phyloP scores from a whole-genome alignment of 345 rosid species.

The Capsella bursapastoris region DNA sequence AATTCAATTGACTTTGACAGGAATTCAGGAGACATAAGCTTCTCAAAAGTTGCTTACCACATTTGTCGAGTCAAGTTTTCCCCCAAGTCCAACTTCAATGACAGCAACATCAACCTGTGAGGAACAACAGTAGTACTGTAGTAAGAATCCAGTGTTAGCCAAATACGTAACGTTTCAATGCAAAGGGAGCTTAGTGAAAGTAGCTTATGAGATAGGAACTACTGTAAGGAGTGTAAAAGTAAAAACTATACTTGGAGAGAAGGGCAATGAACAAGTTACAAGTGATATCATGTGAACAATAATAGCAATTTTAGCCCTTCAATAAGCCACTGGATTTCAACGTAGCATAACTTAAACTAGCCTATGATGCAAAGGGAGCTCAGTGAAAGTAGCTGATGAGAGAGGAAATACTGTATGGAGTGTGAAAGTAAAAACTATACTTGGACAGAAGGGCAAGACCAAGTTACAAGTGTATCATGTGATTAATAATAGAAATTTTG shows the following conservation, averaged over 20 bases:
- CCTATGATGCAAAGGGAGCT: constrained; percentile 14
- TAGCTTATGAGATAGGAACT: neutral
- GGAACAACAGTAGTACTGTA: constrained; percentile 26
- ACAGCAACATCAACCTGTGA: constrained; percentile 83
- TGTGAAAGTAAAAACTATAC: constrained; percentile 2
- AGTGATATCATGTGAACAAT: neutral
- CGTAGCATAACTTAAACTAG: constrained; percentile 15
- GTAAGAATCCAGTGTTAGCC: constrained; percentile 20
- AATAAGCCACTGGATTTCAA: neutral
- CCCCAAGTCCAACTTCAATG: constrained; percentile 94
- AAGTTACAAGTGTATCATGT: constrained; percentile 13
- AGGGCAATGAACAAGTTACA: constrained; percentile 8
- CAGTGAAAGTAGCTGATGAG: neutral
- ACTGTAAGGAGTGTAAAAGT: neutral
- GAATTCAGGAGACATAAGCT: constrained; percentile 4
- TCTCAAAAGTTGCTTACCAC: constrained; percentile 61
- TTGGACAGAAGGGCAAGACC: neutral
- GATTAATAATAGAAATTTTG: neutral
- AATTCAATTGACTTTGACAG: constrained; percentile 1
- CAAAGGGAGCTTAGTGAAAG: constrained; percentile 2
- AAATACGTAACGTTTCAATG: neutral
- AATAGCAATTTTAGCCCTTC: constrained; percentile 12
- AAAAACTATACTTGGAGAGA: neutral
- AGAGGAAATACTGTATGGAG: neutral
- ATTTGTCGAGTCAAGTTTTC: constrained; percentile 73